A percentile compares a stretch with the other conserved stretches of the same genome.
phyloP scores from a whole-genome alignment of 345 rosid species.

The Populus deltoides region DNA sequence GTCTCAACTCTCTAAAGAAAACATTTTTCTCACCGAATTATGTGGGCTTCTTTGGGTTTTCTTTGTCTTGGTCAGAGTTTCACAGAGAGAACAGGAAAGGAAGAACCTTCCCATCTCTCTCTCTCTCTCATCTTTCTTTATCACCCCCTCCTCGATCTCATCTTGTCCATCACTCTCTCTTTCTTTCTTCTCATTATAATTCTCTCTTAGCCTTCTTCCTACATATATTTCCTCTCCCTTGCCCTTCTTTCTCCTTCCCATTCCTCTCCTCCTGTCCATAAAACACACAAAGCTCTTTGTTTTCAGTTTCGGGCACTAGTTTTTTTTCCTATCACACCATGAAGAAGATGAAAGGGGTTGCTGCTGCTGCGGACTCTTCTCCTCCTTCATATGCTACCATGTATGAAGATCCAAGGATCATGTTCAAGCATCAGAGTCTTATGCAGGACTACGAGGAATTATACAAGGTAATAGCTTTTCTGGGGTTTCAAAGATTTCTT shows the following conservation, averaged over 20 bases:
- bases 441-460: constrained; percentile 56
- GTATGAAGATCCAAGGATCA: constrained; percentile 42
- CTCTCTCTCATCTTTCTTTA: constrained; percentile 2
- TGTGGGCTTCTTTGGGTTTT: constrained; percentile 85
- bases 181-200: neutral
- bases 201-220: neutral
- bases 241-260: constrained; percentile 6
- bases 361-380: constrained; percentile 22
- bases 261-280: constrained; percentile 3
- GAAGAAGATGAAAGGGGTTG: constrained; percentile 45
- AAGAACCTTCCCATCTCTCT: constrained; percentile 47
- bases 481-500: constrained; percentile 19
- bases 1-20: constrained; percentile 32
- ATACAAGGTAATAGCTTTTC: constrained; percentile 40
- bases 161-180: constrained; percentile 12
- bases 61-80: constrained; percentile 81
- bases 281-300: neutral
- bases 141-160: neutral
- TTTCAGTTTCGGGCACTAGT: constrained; percentile 3
- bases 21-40: constrained; percentile 44
- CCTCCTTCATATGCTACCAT: constrained; percentile 19
- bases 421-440: constrained; percentile 51
- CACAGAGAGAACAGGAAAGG: constrained; percentile 59
- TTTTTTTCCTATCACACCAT: constrained; percentile 27
- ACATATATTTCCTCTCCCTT: neutral